Base-by-base conservation (phyloP, 1,284 basidiomycete species). In the Xerocomus cyaneibrunnescens region DNA sequence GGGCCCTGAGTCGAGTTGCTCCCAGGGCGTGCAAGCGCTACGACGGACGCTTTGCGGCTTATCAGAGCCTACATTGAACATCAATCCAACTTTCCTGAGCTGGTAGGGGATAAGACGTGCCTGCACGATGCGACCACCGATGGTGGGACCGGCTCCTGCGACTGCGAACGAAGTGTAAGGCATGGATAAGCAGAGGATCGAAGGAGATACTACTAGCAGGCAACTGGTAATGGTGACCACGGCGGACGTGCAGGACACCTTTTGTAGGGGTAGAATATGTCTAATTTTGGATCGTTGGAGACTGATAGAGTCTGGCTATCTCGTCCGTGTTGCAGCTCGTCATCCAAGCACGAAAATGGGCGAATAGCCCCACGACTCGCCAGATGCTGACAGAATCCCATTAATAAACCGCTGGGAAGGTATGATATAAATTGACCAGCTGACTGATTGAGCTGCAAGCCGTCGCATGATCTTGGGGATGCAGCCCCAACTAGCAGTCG, bases 151-250 rank as follows among this genome's bases (percentile, higher is more conserved):
- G 13, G 68, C 60, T 4, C 65, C 68, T 7, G 43, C 63, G 17
- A 66, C 56, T 50, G 66, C 68, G 27, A 66, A 66, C 17, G 68
- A 67, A n/a, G 57, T 65, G 51, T 67, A 70, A 31, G 55, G 49
- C 65, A 68, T 66, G 41, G 49, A 27, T 48, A 37, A 36, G 34
- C 43, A 31, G 37, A 47, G n/a, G 31, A 17, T 31, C n/a, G n/a
- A n/a, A n/a, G n/a, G n/a, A n/a, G n/a, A n/a, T n/a, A n/a, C n/a
- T n/a, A n/a, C n/a, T n/a, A n/a, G n/a, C 12, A 9, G 40, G 19
- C 16, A 10, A 27, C 3, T 28, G 27, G n/a, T n/a, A n/a, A n/a
- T n/a, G 7, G 23, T 23, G 28, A 19, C 12, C 19, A 9, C 9
- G 30, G 16, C 3, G 30, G 32, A 21, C 16, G 14, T 1, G 28